Evolutionary conservation across 2,329 filamentous ascomycete species (phyloP).

Genomic region (Apiospora kogelbergensis): DNA sequence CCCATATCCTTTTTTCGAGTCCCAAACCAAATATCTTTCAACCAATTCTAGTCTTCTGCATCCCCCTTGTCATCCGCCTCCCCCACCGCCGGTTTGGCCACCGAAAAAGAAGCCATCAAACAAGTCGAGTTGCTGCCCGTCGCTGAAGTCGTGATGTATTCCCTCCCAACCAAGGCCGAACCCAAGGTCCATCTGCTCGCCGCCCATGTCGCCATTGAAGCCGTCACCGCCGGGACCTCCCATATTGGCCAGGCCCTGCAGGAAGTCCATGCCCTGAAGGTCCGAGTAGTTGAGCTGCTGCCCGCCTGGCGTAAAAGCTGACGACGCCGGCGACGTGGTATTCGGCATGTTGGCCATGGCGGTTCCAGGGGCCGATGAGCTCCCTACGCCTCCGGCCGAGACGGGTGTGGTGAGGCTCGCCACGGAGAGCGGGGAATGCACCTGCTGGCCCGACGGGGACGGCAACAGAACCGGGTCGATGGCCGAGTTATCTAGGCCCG

Average conservation of each 20-base stretch:
- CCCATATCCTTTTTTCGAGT: background rate
- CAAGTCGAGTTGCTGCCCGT: constrained; percentile 61
- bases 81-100: constrained; percentile 42
- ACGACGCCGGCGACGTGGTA: constrained; percentile 25
- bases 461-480: constrained; percentile 46
- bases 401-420: constrained; percentile 34
- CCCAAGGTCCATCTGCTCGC: constrained; percentile 61
- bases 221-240: constrained; percentile 27
- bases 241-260: constrained; percentile 42
- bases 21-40: no score
- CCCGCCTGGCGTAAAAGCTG: constrained; percentile 29
- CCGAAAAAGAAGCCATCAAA: constrained; percentile 77
- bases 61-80: background rate
- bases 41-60: background rate
- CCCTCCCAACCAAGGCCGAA: constrained; percentile 66
- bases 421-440: constrained; percentile 33
- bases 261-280: constrained; percentile 54
- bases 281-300: constrained; percentile 42
- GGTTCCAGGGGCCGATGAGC: constrained; percentile 22
- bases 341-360: constrained; percentile 17
- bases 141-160: constrained; percentile 62
- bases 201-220: constrained; percentile 26
- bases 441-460: constrained; percentile 41
- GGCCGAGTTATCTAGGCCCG: constrained; percentile 33
- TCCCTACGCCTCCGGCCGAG: constrained; percentile 15